Conservation (phyloP, 345 rosid genomes). For the Ricinus communis region DNA sequence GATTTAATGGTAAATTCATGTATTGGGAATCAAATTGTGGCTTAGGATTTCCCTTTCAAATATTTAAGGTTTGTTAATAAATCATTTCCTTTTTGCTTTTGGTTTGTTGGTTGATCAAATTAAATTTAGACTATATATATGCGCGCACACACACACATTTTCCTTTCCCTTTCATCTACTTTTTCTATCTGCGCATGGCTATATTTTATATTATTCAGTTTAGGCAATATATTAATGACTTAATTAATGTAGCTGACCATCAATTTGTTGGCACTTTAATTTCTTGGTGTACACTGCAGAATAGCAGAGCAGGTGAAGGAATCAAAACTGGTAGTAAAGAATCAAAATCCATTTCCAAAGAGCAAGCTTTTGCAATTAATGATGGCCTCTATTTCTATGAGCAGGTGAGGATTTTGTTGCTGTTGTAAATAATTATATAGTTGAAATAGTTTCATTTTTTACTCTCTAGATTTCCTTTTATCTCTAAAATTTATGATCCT, state of each 20-base stretch:
- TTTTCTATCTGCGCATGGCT: background rate
- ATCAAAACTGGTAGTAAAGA: constrained; percentile 39
- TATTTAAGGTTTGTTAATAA: background rate
- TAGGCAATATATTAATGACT: background rate
- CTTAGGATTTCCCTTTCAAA: background rate
- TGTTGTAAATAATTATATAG: background rate
- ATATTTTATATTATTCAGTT: no score
- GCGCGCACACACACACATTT: no score
- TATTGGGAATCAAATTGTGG: no score
- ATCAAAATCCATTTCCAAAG: constrained; percentile 59
- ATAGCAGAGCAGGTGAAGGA: constrained; percentile 56
- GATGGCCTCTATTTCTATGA: constrained; percentile 94
- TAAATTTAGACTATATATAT: no score
- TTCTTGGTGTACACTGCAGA: constrained; percentile 52
- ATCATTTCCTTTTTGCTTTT: background rate
- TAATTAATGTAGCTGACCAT: background rate
- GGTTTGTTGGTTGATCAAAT: no score
- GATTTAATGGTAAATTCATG: no score
- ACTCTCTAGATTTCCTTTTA: background rate
- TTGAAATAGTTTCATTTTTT: constrained; percentile 7
- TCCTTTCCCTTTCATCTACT: background rate
- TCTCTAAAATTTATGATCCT: constrained; percentile 6
- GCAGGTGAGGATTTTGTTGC: constrained; percentile 48
- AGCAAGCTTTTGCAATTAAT: constrained; percentile 81
- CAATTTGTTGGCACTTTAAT: constrained; percentile 1